Base-by-base conservation (phyloP, 2,329 filamentous ascomycete species). In the Verticillium dahliae region DNA sequence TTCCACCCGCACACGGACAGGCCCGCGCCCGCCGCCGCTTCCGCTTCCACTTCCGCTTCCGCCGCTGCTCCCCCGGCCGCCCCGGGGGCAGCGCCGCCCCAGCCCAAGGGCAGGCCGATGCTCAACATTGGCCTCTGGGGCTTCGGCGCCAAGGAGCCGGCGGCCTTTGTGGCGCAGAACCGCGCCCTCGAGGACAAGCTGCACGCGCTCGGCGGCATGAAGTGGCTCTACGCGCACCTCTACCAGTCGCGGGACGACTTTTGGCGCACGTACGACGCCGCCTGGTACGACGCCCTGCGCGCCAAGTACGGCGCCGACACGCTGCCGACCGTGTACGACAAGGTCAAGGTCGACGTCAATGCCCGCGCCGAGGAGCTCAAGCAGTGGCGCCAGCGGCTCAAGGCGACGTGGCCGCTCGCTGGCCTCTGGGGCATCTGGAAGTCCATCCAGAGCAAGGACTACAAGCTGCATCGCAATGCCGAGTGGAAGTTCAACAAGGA, bases 151-250 rank as follows among this genome's bases (percentile, higher is more conserved):
- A 72, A 78, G 2, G 71, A 82, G 57, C 75, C 76, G 39, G 73
- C 75, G 1, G 79, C 80, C n/a, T 93, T 93, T 69, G 79, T 93
- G 1, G 71, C 75, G 45, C 84, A 85, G 67, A 96, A 96, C 74
- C 83, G 88, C 37, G 81, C 80, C 54, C 80, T 96, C 22, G 92
- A 96, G 76, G 75, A 78, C 22, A 89, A 89, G 70, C 83, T 93
- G 4, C 78, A 79, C 57, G 80, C 85, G 65, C 81, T 95, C 1
- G 87, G 87, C 56, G 92, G 91, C 2, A 85, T 90, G 78, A 96
- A 96, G 77, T 95, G 91, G 89, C 78, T 96, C 13, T 96, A 96
- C 73, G 91, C 91, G 2, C 90, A 94, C 69, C 89, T 90, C 0
- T 96, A 92, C 76, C 95, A 95, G 73, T 81, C 83, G n/a, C 83